These are phyloP conservation scores for Lepidium campestre DNA, from an alignment of 441 rosid genomes.

Conservation along the genomic window DNA sequence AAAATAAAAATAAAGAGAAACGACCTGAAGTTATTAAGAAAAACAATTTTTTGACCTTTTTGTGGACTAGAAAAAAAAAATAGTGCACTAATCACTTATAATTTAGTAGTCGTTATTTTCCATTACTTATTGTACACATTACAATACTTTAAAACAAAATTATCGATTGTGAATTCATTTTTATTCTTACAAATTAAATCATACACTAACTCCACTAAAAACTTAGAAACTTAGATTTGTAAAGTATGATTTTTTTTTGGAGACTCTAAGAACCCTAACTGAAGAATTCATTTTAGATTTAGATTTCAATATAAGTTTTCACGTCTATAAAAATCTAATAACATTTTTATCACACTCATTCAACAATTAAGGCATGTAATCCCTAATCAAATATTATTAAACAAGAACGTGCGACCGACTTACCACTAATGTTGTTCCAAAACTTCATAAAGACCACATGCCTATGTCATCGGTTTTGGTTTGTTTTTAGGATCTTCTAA, in stretches of 20 bases:
- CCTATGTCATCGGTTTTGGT: constrained; percentile 3
- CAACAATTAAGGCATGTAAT: constrained; percentile 2
- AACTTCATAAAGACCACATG: constrained; percentile 1
- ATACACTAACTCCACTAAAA: no score
- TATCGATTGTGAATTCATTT: no score
- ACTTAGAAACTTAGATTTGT: background rate
- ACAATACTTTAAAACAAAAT: no score
- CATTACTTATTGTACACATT: no score
- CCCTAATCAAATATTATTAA: background rate
- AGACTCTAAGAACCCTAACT: background rate
- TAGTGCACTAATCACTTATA: background rate
- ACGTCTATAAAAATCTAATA: background rate
- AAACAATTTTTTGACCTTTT: no score
- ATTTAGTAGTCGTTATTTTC: no score
- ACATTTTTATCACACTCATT: background rate
- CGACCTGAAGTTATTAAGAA: no score
- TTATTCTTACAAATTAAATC: no score
- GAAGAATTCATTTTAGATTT: background rate
- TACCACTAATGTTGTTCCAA: background rate
- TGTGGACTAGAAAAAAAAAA: background rate
- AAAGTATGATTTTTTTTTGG: background rate
- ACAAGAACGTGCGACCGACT: constrained; percentile 27
- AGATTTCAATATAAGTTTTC: no score
- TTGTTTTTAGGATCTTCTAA: background rate
- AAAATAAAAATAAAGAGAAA: background rate